Evolutionary conservation across 2,329 filamentous ascomycete species (phyloP).

Genomic region (Fusarium lateritium): DNA sequence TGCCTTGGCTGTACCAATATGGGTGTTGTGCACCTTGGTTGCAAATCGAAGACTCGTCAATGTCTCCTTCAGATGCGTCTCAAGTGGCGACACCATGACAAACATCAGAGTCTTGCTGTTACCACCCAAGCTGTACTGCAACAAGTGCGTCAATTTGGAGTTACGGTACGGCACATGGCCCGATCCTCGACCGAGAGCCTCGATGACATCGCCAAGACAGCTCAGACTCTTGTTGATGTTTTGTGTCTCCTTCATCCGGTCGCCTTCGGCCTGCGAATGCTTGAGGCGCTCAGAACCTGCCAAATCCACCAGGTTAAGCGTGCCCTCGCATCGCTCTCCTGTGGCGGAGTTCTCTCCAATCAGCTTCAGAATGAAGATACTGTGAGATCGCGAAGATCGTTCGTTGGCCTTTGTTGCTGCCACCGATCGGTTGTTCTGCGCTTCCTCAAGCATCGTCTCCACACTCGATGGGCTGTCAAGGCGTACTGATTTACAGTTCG

Average conservation of each 20-base stretch:
- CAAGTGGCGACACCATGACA: constrained; percentile 95
- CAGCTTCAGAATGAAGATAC: constrained; percentile 92
- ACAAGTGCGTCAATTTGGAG: constrained; percentile 94
- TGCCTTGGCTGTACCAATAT: constrained; percentile 90
- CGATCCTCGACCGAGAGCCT: constrained; percentile 87
- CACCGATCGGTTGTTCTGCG: constrained; percentile 89
- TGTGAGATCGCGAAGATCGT: constrained; percentile 93
- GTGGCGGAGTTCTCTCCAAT: constrained; percentile 80
- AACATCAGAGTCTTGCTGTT: constrained; percentile 99
- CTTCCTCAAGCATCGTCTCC: constrained; percentile 82
- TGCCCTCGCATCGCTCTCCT: constrained; percentile 89
- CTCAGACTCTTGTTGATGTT: constrained; percentile 97
- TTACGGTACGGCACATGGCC: constrained; percentile 94
- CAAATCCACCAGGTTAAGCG: constrained; percentile 94
- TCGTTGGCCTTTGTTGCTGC: constrained; percentile 98
- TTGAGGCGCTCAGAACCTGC: constrained; percentile 93
- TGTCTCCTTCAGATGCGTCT: constrained; percentile 92
- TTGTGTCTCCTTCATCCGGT: constrained; percentile 92
- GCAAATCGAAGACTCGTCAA: constrained; percentile 96
- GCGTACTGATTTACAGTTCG: constrained; percentile 82
- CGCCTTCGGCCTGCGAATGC: constrained; percentile 88
- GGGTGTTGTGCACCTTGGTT: constrained; percentile 92
- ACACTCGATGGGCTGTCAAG: constrained; percentile 87
- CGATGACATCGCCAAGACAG: constrained; percentile 94
- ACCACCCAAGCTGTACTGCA: constrained; percentile 94